Evolutionary conservation across 148 eudicot species (phyloP).

Genomic region (Dianthus caryophyllus): DNA sequence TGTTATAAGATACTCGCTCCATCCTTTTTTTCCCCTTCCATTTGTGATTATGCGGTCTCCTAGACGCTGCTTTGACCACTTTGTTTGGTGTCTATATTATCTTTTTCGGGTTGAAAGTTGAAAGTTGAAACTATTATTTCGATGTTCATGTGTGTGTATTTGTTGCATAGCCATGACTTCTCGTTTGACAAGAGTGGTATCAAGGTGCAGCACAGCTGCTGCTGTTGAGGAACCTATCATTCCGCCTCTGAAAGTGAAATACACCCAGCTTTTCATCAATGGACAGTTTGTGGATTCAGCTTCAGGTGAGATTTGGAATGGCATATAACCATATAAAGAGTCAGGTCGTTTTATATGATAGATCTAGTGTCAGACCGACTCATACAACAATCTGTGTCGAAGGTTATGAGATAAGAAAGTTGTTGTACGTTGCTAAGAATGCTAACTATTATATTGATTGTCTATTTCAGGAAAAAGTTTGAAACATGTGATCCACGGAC

Average conservation of each 20-base stretch:
- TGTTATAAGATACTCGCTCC: no score
- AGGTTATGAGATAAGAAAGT: no score
- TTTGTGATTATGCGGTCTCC: no score
- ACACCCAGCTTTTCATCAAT: constrained; percentile 60
- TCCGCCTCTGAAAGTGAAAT: constrained; percentile 52
- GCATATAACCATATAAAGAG: not conserved
- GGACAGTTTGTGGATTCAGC: constrained; percentile 67
- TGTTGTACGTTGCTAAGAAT: no score
- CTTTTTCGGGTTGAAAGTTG: no score
- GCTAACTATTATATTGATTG: not conserved
- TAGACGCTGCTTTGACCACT: no score
- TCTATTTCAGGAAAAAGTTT: constrained; percentile 55
- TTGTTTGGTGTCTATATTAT: no score
- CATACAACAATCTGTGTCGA: not conserved
- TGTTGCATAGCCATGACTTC: constrained; percentile 34
- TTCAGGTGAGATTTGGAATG: constrained; percentile 36
- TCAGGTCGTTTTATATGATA: not conserved
- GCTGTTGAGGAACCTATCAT: constrained; percentile 48
- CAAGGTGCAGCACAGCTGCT: constrained; percentile 51
- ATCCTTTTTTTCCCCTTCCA: no score
- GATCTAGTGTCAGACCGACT: not conserved
- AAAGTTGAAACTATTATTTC: no score
- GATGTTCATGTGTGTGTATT: not conserved
- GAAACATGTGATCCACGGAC: constrained; percentile 69
- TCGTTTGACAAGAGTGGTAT: constrained; percentile 31